Evolutionary conservation across 352 stramenopile species (phyloP), one percentile per base, ranked within the genome.

Genomic region (Halophytophthora batemanensis): DNA sequence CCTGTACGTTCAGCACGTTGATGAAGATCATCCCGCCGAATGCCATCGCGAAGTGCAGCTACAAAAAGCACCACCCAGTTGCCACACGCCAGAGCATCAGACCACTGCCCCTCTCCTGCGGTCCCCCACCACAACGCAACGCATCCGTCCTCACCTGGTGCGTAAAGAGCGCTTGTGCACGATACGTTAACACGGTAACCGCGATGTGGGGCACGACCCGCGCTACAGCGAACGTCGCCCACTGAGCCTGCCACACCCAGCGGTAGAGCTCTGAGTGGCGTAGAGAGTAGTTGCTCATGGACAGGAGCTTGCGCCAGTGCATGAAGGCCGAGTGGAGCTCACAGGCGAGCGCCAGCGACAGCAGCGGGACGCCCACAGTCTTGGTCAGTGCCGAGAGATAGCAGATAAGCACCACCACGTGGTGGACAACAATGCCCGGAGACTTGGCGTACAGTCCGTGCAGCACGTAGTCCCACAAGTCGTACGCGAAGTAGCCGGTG

Each of bases 401-500:
- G 64, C 81, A 91, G 49, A 87, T 75, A 39, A 91, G 71, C 58
- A 91, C 80, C 14, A 89, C 74, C 34, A 86, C 77, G 61, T 91
- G 81, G 51, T 91, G 81, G 23, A 76, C 47, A 22, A 91, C 64
- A 50, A 91, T 87, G 22, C 71, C 72, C 8, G 77, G 76, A 0
- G 77, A 65, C 55, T 89, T 89, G 61, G 85, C 65, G 54, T 91
- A 88, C 33, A 91, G 56, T 0, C 74, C 61, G 36, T 91, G 75
- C 22, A 89, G 64, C 61, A 87, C 56, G 35, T 80, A 91, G 56
- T 91, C 81, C 74, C 76, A 86, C 44, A 89, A 71, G 43, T 91
- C 81, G 47, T 91, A 89, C n/a, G 73, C 77, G 59, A 91, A 91
- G 55, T 91, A 91, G 14, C 81, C 77, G 21, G 76, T 87, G 21